Conservation (phyloP, 2,329 filamentous ascomycete genomes). For the Alternaria brassicicola region DNA sequence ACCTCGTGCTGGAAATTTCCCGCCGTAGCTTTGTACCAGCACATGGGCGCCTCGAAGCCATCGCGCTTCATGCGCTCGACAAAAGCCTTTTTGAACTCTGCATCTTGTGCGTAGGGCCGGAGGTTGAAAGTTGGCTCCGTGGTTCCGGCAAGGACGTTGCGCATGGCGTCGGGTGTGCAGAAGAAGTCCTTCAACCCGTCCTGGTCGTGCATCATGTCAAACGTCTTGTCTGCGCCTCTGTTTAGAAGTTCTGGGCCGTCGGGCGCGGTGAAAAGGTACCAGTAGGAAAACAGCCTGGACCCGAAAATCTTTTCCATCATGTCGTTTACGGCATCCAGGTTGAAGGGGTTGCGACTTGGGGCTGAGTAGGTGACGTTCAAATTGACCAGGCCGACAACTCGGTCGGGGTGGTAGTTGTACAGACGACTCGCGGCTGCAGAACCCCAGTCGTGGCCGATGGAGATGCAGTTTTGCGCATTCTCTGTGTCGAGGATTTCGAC, state of each 20-base stretch:
- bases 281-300: constrained; percentile 52
- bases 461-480: constrained; percentile 38
- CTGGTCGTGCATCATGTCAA: constrained; percentile 43
- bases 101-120: constrained; percentile 44
- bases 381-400: constrained; percentile 52
- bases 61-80: constrained; percentile 42
- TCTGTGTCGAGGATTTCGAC: constrained; percentile 37
- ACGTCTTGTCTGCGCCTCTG: constrained; percentile 49
- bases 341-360: constrained; percentile 43
- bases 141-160: constrained; percentile 29
- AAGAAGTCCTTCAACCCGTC: constrained; percentile 47
- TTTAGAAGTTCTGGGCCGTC: constrained; percentile 51
- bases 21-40: constrained; percentile 46
- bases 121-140: constrained; percentile 11
- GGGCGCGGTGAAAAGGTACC: constrained; percentile 53
- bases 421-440: constrained; percentile 49
- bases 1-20: constrained; percentile 34
- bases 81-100: constrained; percentile 42
- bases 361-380: constrained; percentile 53
- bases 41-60: constrained; percentile 46
- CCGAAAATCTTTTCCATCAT: constrained; percentile 46
- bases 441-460: constrained; percentile 61
- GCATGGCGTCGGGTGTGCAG: constrained; percentile 46
- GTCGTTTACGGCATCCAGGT: constrained; percentile 47
- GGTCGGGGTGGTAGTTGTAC: constrained; percentile 51